Base-by-base conservation (phyloP, 2,329 filamentous ascomycete genomes). In the Zarea fungicola region DNA sequence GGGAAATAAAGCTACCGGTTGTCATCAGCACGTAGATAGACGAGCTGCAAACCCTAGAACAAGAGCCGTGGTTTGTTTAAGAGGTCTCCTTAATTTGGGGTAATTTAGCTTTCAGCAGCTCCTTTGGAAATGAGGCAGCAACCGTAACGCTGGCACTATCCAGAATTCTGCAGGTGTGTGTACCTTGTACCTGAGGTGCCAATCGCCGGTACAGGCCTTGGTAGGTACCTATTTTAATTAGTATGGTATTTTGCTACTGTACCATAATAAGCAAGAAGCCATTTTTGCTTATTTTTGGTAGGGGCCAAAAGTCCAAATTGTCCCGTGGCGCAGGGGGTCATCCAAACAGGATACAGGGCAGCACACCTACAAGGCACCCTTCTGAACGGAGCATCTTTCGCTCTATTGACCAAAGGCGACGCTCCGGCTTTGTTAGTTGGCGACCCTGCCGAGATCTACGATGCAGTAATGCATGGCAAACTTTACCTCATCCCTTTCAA, bases 381-480 rank as follows among this genome's bases (percentile, higher is more conserved):
- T 32, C n/a, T 19, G 34, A 29, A 7, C 10, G 10, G 6, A 25
- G 14, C 26, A 13, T 13, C 9, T 19, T 18, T 9, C 28, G 18
- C 10, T 14, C 6, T 21, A 13, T 11, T 18, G 26, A 16, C 44
- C 44, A 47, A 26, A 28, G 23, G 25, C 39, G 22, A 9, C 43
- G 13, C 35, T 40, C 25, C 43, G 32, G 13, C 28, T 37, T 29
- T 45, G 18, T 34, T 37, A 35, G 42, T 29, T 42, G 25, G 11
- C 28, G n/a, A n/a, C n/a, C n/a, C n/a, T n/a, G n/a, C 29, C 31
- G n/a, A 46, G 32, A 46, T 46, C 42, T 46, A 37, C 42, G 18
- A 29, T 45, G n/a, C 18, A n/a, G n/a, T n/a, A n/a, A n/a, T n/a
- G n/a, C n/a, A n/a, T n/a, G n/a, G n/a, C n/a, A n/a, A n/a, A n/a